A percentile compares a stretch with the other conserved stretches of the same genome.
Conservation (phyloP, 2,329 filamentous ascomycete species). For the Xylariaceae sp. region DNA sequence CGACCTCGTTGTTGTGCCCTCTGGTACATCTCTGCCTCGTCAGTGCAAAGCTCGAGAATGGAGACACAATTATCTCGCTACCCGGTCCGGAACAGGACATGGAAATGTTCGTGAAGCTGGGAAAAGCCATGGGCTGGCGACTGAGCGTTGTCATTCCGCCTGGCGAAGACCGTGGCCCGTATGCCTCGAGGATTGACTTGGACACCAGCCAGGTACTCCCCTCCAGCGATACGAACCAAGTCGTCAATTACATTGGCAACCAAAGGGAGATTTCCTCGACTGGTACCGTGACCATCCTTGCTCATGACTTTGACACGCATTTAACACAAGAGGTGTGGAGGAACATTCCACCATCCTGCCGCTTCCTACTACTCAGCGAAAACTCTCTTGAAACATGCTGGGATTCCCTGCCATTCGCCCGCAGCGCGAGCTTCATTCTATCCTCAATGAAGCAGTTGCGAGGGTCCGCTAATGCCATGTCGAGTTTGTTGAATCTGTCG, state of each 20-base stretch:
- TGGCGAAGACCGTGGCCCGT: neutral
- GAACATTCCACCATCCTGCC: conserved; percentile 7
- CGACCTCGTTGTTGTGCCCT: conserved; percentile 6
- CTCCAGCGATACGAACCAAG: neutral
- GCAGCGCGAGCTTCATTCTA: conserved; percentile 13
- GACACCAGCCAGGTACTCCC: neutral
- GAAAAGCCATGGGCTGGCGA: conserved; percentile 8
- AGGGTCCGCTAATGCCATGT: conserved; percentile 1
- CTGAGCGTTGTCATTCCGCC: neutral
- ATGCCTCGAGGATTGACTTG: conserved; percentile 3
- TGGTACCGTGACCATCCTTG: conserved; percentile 10
- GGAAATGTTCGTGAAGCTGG: conserved; percentile 1
- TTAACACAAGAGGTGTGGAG: conserved; percentile 13
- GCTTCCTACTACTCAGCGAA: conserved; percentile 11
- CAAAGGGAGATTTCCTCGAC: conserved; percentile 2
- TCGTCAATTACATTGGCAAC: conserved; percentile 4
- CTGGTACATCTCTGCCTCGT: conserved; percentile 8
- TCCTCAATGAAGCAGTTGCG: conserved; percentile 14
- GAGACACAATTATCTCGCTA: conserved; percentile 10
- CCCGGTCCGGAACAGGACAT: conserved; percentile 8
- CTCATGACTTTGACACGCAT: conserved; percentile 1
- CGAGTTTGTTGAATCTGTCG: conserved; percentile 6
- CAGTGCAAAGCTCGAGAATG: conserved; percentile 8
- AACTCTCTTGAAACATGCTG: neutral
- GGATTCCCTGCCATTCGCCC: conserved; percentile 12